phyloP scores from a whole-genome alignment of 2,329 filamentous ascomycete species.

The Phoma sp. region DNA sequence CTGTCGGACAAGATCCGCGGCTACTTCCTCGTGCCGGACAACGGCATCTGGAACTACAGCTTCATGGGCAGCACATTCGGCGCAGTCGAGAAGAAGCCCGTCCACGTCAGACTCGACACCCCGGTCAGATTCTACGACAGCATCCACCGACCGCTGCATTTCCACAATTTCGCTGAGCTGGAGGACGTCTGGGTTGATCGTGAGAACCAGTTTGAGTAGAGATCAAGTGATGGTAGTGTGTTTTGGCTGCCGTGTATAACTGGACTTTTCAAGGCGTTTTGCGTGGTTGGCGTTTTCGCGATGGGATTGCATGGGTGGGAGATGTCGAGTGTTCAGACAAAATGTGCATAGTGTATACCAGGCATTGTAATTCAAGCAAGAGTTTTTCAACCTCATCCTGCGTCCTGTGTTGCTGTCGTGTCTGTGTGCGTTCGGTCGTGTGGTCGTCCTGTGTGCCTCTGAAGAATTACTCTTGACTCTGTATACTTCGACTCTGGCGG shows the following conservation, averaged over 20 bases:
- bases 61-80: slow-evolving; percentile 94
- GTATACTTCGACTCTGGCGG: too few relatives aligned
- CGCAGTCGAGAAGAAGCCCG: slow-evolving; percentile 85
- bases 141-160: slow-evolving; percentile 90
- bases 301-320: slow-evolving; percentile 6
- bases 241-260: slow-evolving; percentile 3
- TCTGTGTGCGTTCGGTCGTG: not conserved
- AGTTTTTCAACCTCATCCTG: not conserved
- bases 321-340: slow-evolving; percentile 12
- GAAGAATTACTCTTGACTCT: too few relatives aligned
- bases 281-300: slow-evolving; percentile 20
- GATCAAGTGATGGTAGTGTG: not conserved
- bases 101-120: slow-evolving; percentile 93
- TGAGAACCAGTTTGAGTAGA: slow-evolving; percentile 85
- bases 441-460: not conserved
- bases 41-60: slow-evolving; percentile 93
- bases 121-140: slow-evolving; percentile 89
- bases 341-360: slow-evolving; percentile 34
- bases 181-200: slow-evolving; percentile 97
- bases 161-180: slow-evolving; percentile 95
- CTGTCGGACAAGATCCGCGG: slow-evolving; percentile 92
- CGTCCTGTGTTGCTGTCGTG: not conserved
- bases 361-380: slow-evolving; percentile 9
- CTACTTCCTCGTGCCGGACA: slow-evolving; percentile 94
- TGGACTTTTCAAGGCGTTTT: slow-evolving; percentile 19